phyloP scores from a whole-genome alignment of 768 basidiomycete genomes.

The Saitozyma podzolica region DNA sequence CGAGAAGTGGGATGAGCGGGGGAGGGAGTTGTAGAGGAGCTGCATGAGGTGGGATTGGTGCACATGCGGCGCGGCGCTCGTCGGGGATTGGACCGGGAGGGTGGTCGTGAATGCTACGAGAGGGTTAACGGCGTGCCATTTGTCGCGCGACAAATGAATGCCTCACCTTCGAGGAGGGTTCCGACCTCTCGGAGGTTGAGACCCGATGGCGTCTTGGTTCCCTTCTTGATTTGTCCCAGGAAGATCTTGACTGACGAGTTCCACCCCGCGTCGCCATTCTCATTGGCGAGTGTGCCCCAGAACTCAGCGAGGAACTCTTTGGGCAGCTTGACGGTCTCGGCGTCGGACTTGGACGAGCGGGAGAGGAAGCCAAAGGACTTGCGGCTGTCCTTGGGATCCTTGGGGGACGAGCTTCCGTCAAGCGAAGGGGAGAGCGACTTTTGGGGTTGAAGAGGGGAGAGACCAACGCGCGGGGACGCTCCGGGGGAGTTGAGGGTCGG shows the following conservation, averaged over 20 bases:
- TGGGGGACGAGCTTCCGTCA: constrained; percentile 4
- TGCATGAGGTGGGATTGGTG: constrained; percentile 43
- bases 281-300: constrained; percentile 41
- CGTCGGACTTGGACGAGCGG: constrained; percentile 7
- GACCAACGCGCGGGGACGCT: background rate
- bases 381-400: background rate
- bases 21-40: constrained; percentile 31
- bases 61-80: constrained; percentile 16
- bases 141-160: background rate
- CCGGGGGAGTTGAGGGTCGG: constrained; percentile 19
- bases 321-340: constrained; percentile 35
- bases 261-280: constrained; percentile 46
- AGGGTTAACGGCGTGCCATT: background rate
- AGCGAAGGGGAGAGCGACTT: background rate
- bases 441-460: constrained; percentile 3
- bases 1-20: constrained; percentile 33
- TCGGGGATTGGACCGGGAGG: constrained; percentile 18
- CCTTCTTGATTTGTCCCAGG: constrained; percentile 40
- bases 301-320: constrained; percentile 50
- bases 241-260: constrained; percentile 21
- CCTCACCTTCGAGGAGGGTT: constrained; percentile 43
- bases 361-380: constrained; percentile 6
- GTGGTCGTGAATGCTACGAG: constrained; percentile 31
- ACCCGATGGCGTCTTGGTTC: constrained; percentile 45
- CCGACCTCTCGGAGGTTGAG: constrained; percentile 47